Evolutionary conservation across 1,284 basidiomycete species (phyloP).

Genomic region (Malassezia nana): DNA sequence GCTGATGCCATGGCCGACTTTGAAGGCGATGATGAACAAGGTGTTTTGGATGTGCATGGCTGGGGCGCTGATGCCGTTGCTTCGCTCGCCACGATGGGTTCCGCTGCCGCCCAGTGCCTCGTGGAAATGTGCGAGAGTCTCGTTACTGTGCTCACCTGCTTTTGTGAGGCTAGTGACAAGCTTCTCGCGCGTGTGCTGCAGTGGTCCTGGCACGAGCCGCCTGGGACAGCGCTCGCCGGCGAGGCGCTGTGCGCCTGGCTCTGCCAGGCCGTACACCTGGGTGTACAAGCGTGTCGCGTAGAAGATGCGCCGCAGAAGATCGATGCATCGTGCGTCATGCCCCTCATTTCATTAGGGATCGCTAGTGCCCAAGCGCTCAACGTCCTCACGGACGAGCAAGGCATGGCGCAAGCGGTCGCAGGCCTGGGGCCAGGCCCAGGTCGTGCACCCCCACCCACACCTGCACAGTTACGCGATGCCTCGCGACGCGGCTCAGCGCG

Average conservation of each 20-base stretch:
- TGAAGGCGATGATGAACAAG: constrained; percentile 15
- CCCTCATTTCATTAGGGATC: constrained; percentile 21
- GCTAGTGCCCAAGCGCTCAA: constrained; percentile 29
- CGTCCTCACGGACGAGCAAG: constrained; percentile 24
- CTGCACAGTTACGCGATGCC: constrained; percentile 19
- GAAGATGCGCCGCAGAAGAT: background rate
- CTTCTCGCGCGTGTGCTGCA: constrained; percentile 22
- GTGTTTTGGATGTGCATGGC: constrained; percentile 14
- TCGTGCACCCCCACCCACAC: constrained; percentile 7
- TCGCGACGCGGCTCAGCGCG: constrained; percentile 13
- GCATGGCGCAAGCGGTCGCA: constrained; percentile 23
- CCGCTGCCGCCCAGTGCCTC: constrained; percentile 24
- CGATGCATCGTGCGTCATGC: background rate
- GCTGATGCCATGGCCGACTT: constrained; percentile 20
- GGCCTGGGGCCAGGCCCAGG: constrained; percentile 16
- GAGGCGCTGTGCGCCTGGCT: constrained; percentile 27
- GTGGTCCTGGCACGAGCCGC: constrained; percentile 26
- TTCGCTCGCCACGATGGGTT: constrained; percentile 21
- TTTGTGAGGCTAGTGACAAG: constrained; percentile 32
- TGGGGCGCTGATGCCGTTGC: constrained; percentile 12
- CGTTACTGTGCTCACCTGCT: constrained; percentile 27
- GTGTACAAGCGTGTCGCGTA: constrained; percentile 7
- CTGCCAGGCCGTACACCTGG: constrained; percentile 23
- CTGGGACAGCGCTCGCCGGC: constrained; percentile 13
- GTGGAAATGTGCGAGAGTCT: constrained; percentile 32